Evolutionary conservation across 768 basidiomycete genomes (phyloP), one percentile per base, ranked within the genome.

Genomic region (Paxillus rubicundulus): DNA sequence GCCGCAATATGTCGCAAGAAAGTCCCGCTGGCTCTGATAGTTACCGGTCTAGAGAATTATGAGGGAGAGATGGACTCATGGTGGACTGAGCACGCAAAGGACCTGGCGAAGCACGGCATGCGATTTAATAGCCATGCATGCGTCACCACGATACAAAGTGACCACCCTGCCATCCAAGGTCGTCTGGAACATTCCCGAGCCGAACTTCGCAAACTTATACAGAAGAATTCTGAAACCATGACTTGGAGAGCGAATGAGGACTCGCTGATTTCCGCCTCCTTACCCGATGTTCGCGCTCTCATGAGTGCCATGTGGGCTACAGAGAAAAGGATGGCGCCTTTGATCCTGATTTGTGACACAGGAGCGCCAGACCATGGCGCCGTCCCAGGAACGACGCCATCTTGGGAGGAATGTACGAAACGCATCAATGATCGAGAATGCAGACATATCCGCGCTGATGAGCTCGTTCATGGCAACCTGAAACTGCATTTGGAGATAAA

Each of bases 71-170:
- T 72, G 65, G 67, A 69, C 2, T 48, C 45, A 32, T 77, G 76
- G 76, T 77, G 74, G 76, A 52, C 39, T 16, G 52, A 61, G 44
- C 72, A 76, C 38, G 60, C 71, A 53, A 50, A 56, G 30, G 52
- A 53, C 12, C 68, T 77, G 48, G 56, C 56, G 16, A 51, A 47
- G 24, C 60, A 71, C 36, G 63, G 63, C 12, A 76, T 77, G 63
- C 44, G 53, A 9, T 75, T 75, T 17, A 58, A 67, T 30, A 74
- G 67, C 2, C 68, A 73, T 18, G 76, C 72, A 9, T 78, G 77
- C 47, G 63, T 77, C 46, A 76, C 74, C 14, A 70, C 74, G 4
- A 59, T 59, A n/a, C 56, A 9, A 17, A 66, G 58, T 43, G 55
- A 66, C 42, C 53, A 66, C 42, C 55, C 63, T 18, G 61, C 61